These are phyloP conservation scores for Gossypium aridum DNA, from an alignment of 441 rosid species.

Conservation along the genomic window DNA sequence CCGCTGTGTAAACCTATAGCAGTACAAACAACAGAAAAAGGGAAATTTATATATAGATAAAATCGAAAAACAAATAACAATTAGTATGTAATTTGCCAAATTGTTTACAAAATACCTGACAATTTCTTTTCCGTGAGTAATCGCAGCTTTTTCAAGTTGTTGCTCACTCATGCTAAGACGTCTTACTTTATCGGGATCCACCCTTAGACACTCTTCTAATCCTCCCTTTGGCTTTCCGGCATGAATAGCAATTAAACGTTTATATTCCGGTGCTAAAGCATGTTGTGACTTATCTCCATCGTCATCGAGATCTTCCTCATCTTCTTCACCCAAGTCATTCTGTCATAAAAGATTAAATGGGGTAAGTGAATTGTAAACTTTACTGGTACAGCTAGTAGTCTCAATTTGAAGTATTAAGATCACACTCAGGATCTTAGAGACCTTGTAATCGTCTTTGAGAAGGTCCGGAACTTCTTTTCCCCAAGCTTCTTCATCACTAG, in stretches of 20 bases:
- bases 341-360: slow-evolving; percentile 23
- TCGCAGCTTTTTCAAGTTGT: slow-evolving; percentile 8
- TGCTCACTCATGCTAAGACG: neutral
- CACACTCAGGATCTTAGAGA: slow-evolving; percentile 13
- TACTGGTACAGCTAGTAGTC: neutral
- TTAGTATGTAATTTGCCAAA: neutral
- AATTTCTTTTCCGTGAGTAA: slow-evolving; percentile 52
- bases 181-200: neutral
- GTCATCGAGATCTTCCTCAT: slow-evolving; percentile 42
- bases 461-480: slow-evolving; percentile 58
- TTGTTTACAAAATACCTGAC: slow-evolving; percentile 44
- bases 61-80: no score
- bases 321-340: slow-evolving; percentile 41
- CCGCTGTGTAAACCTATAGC: slow-evolving; percentile 70
- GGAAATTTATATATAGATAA: no score
- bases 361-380: neutral
- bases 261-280: slow-evolving; percentile 46
- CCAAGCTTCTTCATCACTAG: slow-evolving; percentile 70
- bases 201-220: neutral
- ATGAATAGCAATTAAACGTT: slow-evolving; percentile 68
- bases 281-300: slow-evolving; percentile 42
- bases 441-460: slow-evolving; percentile 36
- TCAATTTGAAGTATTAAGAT: neutral
- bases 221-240: slow-evolving; percentile 82
- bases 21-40: slow-evolving; percentile 8